phyloP scores from a whole-genome alignment of 176 grass and related monocot genomes.

The Tillandsia fasciculata region DNA sequence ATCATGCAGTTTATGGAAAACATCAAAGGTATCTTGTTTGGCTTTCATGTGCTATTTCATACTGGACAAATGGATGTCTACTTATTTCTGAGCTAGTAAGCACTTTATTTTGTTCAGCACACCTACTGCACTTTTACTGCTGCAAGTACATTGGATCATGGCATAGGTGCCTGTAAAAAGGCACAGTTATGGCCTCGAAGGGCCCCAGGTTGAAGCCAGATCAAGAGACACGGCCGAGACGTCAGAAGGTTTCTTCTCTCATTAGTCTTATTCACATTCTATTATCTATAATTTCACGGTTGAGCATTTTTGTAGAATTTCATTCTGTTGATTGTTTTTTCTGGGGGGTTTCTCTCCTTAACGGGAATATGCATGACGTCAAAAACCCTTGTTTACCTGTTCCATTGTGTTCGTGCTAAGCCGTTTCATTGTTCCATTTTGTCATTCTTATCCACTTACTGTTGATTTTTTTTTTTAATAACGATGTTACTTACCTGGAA shows the following conservation, averaged over 20 bases:
- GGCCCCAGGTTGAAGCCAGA: constrained; percentile 84
- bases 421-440: neutral
- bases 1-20: no score
- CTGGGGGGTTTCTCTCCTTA: no score
- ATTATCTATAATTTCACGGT: neutral
- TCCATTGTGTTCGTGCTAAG: neutral
- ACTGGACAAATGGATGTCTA: no score
- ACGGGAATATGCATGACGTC: no score
- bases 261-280: neutral
- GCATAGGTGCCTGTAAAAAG: constrained; percentile 18
- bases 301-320: no score
- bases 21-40: no score
- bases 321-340: no score
- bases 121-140: constrained; percentile 6
- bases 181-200: constrained; percentile 81
- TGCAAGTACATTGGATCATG: constrained; percentile 11
- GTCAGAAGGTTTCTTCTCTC: constrained; percentile 63
- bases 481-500: neutral
- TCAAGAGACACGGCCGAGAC: constrained; percentile 86
- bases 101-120: no score
- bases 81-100: no score
- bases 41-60: no score
- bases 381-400: no score
- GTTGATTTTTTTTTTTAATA: neutral
- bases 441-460: neutral